These are phyloP conservation scores for Kitagawia praeruptora DNA, from an alignment of 129 eudicot species.

Conservation along the genomic window DNA sequence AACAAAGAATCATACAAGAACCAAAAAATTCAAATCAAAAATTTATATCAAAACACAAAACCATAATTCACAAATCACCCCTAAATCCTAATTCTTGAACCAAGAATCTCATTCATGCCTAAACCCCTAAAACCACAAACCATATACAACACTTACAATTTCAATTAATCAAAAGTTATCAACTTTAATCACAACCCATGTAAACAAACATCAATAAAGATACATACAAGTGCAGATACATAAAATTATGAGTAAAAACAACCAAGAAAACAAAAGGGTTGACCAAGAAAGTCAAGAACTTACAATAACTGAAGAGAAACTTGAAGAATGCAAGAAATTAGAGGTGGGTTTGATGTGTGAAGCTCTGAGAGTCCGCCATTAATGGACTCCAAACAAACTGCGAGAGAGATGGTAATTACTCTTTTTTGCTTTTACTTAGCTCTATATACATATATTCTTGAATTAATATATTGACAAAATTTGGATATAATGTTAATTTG, in stretches of 20 bases:
- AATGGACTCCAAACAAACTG: background rate
- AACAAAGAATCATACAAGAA: background rate
- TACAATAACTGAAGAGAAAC: background rate
- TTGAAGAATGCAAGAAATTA: background rate
- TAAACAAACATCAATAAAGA: background rate
- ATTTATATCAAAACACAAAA: background rate
- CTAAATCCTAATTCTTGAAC: background rate
- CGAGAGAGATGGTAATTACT: background rate
- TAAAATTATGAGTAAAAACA: background rate
- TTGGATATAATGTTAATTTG: background rate
- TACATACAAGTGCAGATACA: background rate
- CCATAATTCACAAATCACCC: background rate
- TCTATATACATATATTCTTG: too few relatives aligned
- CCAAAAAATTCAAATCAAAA: background rate
- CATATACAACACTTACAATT: background rate
- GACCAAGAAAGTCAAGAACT: background rate
- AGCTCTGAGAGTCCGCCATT: background rate
- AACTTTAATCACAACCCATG: background rate
- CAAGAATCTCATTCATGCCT: background rate
- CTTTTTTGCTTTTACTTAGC: background rate
- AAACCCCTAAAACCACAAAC: background rate
- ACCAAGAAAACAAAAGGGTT: background rate
- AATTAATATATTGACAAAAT: background rate
- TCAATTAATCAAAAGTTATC: background rate
- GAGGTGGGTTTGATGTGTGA: background rate